Evolutionary conservation across 1,139 yeast genomes (phyloP).

Genomic region (Pichia sp.): DNA sequence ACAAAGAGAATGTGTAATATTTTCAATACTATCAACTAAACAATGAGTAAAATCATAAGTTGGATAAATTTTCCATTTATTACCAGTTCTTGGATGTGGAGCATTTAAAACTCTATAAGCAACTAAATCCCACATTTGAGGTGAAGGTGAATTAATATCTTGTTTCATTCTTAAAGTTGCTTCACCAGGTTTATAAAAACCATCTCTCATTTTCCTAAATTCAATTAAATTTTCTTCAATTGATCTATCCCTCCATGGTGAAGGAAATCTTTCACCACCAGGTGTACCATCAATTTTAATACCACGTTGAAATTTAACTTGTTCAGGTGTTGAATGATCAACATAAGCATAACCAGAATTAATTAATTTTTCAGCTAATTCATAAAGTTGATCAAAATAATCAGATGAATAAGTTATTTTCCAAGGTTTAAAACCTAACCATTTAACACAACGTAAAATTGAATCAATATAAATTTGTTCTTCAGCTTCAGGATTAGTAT

Average conservation of each 20-base stretch:
- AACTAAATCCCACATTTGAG: conserved; percentile 99
- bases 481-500: conserved; percentile 98
- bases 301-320: conserved; percentile 86
- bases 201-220: conserved; percentile 88
- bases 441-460: conserved; percentile 73
- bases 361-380: conserved; percentile 76
- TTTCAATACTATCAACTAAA: conserved; percentile 94
- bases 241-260: conserved; percentile 64
- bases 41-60: conserved; percentile 99
- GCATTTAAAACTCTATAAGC: conserved; percentile 96
- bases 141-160: conserved; percentile 84
- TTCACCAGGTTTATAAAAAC: conserved; percentile 79
- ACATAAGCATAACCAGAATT: conserved; percentile 70
- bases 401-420: conserved; percentile 93
- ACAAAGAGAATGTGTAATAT: conserved; percentile 90
- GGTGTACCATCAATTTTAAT: conserved; percentile 83
- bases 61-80: conserved; percentile 95
- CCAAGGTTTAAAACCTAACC: conserved; percentile 95
- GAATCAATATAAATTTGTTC: conserved; percentile 85
- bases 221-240: conserved; percentile 68
- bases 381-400: conserved; percentile 83
- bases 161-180: conserved; percentile 97
- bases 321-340: conserved; percentile 89
- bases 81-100: conserved; percentile 93
- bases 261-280: conserved; percentile 85